Percentiles rank a stretch among this genome's conserved stretches.
These are phyloP conservation scores for Ophiostoma tasmaniense DNA, from an alignment of 2,329 filamentous ascomycete genomes.

Conservation along the genomic window DNA sequence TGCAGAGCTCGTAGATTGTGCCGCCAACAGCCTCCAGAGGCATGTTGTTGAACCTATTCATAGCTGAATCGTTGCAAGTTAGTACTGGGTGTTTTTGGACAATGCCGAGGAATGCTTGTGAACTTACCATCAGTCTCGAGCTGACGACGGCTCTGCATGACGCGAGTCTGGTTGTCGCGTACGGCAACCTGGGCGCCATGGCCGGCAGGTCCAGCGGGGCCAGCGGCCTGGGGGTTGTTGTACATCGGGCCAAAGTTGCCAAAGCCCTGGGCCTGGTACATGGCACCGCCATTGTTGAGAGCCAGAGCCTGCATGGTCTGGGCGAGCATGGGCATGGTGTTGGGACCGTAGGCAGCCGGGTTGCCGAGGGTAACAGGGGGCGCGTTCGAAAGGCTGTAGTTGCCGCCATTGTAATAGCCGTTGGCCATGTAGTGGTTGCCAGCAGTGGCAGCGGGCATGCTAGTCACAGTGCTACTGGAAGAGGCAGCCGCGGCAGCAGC, in stretches of 20 bases:
- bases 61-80: slow-evolving; percentile 33
- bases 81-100: slow-evolving; percentile 21
- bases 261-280: slow-evolving; percentile 32
- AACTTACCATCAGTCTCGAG: slow-evolving; percentile 51
- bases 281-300: slow-evolving; percentile 45
- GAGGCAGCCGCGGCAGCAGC: slow-evolving; percentile 25
- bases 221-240: slow-evolving; percentile 28
- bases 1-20: slow-evolving; percentile 84
- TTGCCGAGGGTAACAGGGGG: slow-evolving; percentile 16
- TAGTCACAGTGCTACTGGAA: slow-evolving; percentile 17
- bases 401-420: slow-evolving; percentile 22
- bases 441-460: slow-evolving; percentile 18
- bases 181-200: slow-evolving; percentile 30
- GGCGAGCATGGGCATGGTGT: slow-evolving; percentile 50
- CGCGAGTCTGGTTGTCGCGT: slow-evolving; percentile 66
- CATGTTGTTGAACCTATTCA: slow-evolving; percentile 76
- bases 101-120: not conserved
- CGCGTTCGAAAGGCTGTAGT: slow-evolving; percentile 16
- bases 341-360: slow-evolving; percentile 31
- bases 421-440: slow-evolving; percentile 21
- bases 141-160: slow-evolving; percentile 66
- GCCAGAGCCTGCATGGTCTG: slow-evolving; percentile 61
- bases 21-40: slow-evolving; percentile 72
- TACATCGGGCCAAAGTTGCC: slow-evolving; percentile 45
- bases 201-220: not conserved